These are phyloP conservation scores for Williopsis jadinii DNA, from an alignment of 1,139 yeast genomes.

Conservation along the genomic window DNA sequence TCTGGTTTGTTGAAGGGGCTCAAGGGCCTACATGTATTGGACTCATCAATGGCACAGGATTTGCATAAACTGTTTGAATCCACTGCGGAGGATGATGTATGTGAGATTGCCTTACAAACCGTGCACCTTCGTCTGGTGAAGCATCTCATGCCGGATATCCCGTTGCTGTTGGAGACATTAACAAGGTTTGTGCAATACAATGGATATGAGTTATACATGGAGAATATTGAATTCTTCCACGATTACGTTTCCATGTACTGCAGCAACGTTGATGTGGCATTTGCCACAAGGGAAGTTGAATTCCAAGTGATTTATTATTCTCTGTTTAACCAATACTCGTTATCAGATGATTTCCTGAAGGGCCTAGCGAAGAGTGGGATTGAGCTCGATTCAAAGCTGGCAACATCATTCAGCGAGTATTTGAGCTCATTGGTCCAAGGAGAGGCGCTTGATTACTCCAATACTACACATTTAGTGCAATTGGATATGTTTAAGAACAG, in stretches of 20 bases:
- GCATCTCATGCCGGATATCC: constrained; percentile 11
- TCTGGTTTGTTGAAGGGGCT: constrained; percentile 55
- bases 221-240: constrained; percentile 29
- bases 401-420: constrained; percentile 8
- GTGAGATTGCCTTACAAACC: constrained; percentile 44
- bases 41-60: constrained; percentile 22
- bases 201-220: constrained; percentile 30
- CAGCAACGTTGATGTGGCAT: constrained; percentile 2
- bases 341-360: constrained; percentile 22
- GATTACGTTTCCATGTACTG: constrained; percentile 25
- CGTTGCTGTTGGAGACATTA: constrained; percentile 10
- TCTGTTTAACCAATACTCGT: constrained; percentile 14
- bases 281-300: constrained; percentile 7
- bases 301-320: constrained; percentile 17
- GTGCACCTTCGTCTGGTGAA: constrained; percentile 40
- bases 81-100: constrained; percentile 54
- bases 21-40: constrained; percentile 27
- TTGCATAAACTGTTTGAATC: constrained; percentile 44
- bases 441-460: constrained; percentile 15
- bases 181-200: constrained; percentile 37
- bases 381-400: constrained; percentile 7
- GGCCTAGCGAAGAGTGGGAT: constrained; percentile 23
- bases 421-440: constrained; percentile 25
- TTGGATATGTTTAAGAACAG: constrained; percentile 18
- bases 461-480: constrained; percentile 15